Conservation (phyloP, 108 stramenopile genomes). For the Skeletonema tropicum region DNA sequence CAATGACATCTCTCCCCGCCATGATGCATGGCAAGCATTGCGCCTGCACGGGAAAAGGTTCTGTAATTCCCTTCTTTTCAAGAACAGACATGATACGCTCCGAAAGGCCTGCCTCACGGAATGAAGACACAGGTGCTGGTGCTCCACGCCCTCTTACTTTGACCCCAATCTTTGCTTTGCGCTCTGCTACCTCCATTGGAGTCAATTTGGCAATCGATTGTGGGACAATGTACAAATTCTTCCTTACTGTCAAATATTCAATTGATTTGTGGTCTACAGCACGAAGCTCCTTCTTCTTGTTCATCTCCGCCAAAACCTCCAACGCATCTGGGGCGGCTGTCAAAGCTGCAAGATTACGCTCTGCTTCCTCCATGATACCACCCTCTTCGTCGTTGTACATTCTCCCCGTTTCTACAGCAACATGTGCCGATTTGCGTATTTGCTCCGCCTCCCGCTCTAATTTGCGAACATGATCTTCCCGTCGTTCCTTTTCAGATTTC, state of each 20-base stretch:
- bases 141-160: slow-evolving; percentile 92
- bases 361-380: slow-evolving; percentile 95
- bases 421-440: slow-evolving; percentile 56
- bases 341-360: slow-evolving; percentile 79
- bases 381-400: slow-evolving; percentile 79
- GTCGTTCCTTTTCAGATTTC: slow-evolving; percentile 80
- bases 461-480: slow-evolving; percentile 69
- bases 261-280: slow-evolving; percentile 92
- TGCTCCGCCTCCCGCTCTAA: slow-evolving; percentile 75
- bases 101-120: slow-evolving; percentile 92
- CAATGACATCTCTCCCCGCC: slow-evolving; percentile 98
- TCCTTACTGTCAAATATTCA: slow-evolving; percentile 90
- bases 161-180: slow-evolving; percentile 81
- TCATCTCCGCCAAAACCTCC: slow-evolving; percentile 88
- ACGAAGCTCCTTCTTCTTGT: slow-evolving; percentile 95
- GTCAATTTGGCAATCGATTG: slow-evolving; percentile 70
- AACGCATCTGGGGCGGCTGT: slow-evolving; percentile 86
- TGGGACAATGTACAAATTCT: slow-evolving; percentile 96
- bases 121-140: slow-evolving; percentile 90
- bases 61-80: slow-evolving; percentile 64
- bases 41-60: slow-evolving; percentile 96
- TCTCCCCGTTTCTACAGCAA: slow-evolving; percentile 76
- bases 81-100: slow-evolving; percentile 82
- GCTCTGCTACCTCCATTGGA: slow-evolving; percentile 68
- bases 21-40: slow-evolving; percentile 98